These are phyloP conservation scores for Ascochyta lentis DNA, from an alignment of 2,329 filamentous ascomycete genomes.

Conservation along the genomic window DNA sequence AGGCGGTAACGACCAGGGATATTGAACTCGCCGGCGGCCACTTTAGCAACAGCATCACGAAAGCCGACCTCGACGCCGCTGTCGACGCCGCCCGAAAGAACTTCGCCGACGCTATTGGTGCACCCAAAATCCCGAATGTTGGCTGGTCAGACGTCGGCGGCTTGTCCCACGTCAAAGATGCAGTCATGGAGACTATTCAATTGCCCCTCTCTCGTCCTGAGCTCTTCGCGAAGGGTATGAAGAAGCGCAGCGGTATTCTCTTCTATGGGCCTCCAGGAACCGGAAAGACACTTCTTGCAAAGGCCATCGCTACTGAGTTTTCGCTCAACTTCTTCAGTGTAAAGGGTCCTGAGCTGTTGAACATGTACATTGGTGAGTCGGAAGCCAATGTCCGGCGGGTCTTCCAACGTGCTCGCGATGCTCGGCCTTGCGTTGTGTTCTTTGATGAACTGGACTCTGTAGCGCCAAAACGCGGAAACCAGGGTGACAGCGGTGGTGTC, in stretches of 20 bases:
- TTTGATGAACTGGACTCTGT: constrained; percentile 94
- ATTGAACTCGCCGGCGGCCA: constrained; percentile 88
- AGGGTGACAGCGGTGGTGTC: constrained; percentile 94
- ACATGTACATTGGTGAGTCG: constrained; percentile 96
- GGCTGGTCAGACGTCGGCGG: constrained; percentile 96
- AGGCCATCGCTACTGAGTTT: constrained; percentile 92
- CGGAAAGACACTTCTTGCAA: constrained; percentile 89
- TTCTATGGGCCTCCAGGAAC: constrained; percentile 93
- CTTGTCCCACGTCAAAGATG: constrained; percentile 91
- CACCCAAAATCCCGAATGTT: constrained; percentile 97
- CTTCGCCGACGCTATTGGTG: constrained; percentile 95
- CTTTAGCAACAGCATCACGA: constrained; percentile 77
- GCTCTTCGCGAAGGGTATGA: constrained; percentile 95
- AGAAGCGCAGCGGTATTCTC: constrained; percentile 91
- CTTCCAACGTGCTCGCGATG: constrained; percentile 85
- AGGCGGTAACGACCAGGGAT: constrained; percentile 72
- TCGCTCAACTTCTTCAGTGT: constrained; percentile 94
- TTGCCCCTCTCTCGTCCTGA: constrained; percentile 89
- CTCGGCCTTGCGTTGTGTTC: constrained; percentile 87
- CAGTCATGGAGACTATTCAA: constrained; percentile 96
- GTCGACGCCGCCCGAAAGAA: constrained; percentile 97
- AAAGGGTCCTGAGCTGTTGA: constrained; percentile 88
- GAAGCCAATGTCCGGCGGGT: constrained; percentile 90
- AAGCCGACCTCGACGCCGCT: constrained; percentile 86
- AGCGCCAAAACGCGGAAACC: constrained; percentile 94